Base-by-base conservation (phyloP, 495 filamentous ascomycete species). In the Tuber borchii region DNA sequence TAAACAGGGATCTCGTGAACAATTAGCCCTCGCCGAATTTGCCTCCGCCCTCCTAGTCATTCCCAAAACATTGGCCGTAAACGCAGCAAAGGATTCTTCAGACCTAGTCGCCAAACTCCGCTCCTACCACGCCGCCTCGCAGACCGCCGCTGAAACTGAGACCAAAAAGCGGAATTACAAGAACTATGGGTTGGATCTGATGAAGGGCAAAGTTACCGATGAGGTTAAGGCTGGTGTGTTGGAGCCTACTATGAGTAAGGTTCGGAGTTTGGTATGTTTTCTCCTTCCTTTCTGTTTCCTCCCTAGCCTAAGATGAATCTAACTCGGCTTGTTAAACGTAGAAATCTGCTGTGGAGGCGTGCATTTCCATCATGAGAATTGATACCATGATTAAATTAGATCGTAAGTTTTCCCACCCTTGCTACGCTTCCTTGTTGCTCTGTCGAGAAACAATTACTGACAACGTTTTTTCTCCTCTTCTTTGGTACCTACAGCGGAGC, bases 361-460 rank as follows among this genome's bases (percentile, higher is more conserved):
- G 96, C 85, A 97, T 99, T 85, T 91, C 94, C 82, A 97, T 99
- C 84, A 97, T 99, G 96, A 90, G 95, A 82, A 99, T 99, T 83
- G 95, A 99, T 87, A 99, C 95, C 77, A 88, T 99, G 86, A 98
- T 99, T 85, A 97, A 97, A 87, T 86, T 99, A 85, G 95, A 99
- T 89, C 93, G 78, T 80, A 74, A 73, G 78, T 80, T 68, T 37
- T 69, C 40, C 17, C 20, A 9, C 39, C 10, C 42, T 17, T n/a
- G 12, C 37, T 44, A 40, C 34, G 56, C 44, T 46, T 48, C 17
- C 14, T 61, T 31, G 65, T 76, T 34, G 73, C 45, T 44, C 44
- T 61, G 26, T 22, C 22, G 39, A 71, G 22, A 26, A 26, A 42
- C 12, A 5, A 31, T n/a, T 1, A 17, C 40, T 71, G 34, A 71